Base-by-base conservation (phyloP, 352 stramenopile species). In the Phytopythium boreale region DNA sequence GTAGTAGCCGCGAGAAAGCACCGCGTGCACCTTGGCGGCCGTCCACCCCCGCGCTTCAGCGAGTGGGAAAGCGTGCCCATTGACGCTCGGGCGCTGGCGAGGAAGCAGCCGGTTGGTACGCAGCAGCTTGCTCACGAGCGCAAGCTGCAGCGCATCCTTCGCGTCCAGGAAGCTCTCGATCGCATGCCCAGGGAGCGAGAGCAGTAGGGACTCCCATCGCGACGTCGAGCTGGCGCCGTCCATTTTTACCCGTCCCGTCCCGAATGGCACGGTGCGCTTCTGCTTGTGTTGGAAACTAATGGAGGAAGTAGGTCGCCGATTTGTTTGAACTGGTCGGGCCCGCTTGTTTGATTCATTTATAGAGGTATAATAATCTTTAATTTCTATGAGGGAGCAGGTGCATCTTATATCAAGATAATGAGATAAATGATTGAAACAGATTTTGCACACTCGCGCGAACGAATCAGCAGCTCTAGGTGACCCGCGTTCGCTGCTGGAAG, bases 121-220 rank as follows among this genome's bases (percentile, higher is more conserved):
- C 34, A 60, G 55, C 36, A 60, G 55, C 22, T 37, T 60, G 36
- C 55, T 60, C 5, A 15, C 36, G 36, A 34, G 36, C n/a, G 55
- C n/a, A 2, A 60, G 55, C 34, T 34, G 55, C 36, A 1, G 22
- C 8, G 55, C 36, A 7, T 60, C 55, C 6, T n/a, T 20, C 2
- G 36, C 7, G 12, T 20, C 11, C 2, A 60, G 34, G n/a, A 60
- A 46, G 10, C 22, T 4, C 36, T 49, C 36, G 20, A 60, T 22
- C 2, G 2, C n/a, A 22, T 6, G n/a, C 36, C 55, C 55, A 22
- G 34, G 39, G 5, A 15, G 55, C 7, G 55, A 60, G 14, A 60
- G 55, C 34, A 60, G 55, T 8, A 60, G 55, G 34, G 50, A n/a
- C 34, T 60, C 55, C 55, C 55, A 60, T 14, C 17, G 49, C 24